phyloP scores from a whole-genome alignment of 371 early-diverging fungal genomes.

The Paraphysoderma sedebokerense region DNA sequence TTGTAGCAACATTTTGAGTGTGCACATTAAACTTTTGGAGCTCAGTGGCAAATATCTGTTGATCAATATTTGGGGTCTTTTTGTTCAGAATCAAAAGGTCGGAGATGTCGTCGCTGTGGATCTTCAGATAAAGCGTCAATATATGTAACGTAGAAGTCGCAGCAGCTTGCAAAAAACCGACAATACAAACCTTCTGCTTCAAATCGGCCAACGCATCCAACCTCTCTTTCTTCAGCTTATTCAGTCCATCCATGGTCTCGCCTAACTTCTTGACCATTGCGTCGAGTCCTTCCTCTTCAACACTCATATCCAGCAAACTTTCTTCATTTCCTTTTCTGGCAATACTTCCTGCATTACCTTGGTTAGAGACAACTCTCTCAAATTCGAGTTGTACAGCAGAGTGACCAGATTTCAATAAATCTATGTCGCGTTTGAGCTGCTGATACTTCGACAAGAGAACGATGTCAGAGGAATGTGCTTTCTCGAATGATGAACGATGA shows the following conservation, averaged over 20 bases:
- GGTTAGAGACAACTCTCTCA: not conserved
- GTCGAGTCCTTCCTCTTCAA: constrained; percentile 16
- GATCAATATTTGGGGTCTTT: constrained; percentile 48
- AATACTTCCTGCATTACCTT: too few species aligned
- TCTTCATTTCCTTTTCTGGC: constrained; percentile 15
- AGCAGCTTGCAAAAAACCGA: not conserved
- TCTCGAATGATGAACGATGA: constrained; percentile 59
- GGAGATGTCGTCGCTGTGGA: constrained; percentile 78
- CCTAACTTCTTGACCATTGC: constrained; percentile 16
- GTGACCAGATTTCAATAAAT: constrained; percentile 33
- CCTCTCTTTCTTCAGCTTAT: constrained; percentile 59
- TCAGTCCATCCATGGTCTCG: constrained; percentile 36
- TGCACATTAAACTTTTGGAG: constrained; percentile 87
- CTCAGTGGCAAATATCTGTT: constrained; percentile 72
- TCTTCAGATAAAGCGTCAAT: constrained; percentile 25
- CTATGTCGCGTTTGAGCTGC: constrained; percentile 28
- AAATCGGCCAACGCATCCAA: constrained; percentile 57
- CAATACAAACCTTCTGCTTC: constrained; percentile 43
- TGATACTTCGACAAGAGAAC: constrained; percentile 37
- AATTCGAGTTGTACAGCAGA: constrained; percentile 36
- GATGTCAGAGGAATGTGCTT: constrained; percentile 53
- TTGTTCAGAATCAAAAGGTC: constrained; percentile 63
- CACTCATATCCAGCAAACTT: constrained; percentile 46
- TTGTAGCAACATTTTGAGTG: too few species aligned
- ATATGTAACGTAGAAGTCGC: not conserved